Percentiles rank a stretch among this genome's conserved stretches.
phyloP scores from a whole-genome alignment of 768 basidiomycete genomes.

The Rhizopogon roseolus region DNA sequence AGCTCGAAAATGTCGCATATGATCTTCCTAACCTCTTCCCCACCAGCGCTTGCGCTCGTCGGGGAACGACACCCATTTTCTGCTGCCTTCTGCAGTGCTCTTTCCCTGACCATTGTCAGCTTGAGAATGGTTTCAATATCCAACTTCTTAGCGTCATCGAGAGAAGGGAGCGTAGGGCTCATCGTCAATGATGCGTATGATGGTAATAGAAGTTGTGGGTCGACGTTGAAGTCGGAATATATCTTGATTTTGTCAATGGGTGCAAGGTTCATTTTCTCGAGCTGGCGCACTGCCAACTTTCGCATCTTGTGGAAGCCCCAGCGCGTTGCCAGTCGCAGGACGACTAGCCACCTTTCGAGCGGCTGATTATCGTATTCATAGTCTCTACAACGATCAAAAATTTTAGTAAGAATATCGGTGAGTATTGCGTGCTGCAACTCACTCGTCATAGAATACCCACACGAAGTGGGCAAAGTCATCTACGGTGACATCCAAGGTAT shows the following conservation, averaged over 20 bases:
- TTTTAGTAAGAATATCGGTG: not conserved
- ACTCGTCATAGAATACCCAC: conserved; percentile 58
- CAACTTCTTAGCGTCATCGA: conserved; percentile 52
- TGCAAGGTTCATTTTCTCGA: conserved; percentile 41
- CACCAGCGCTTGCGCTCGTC: conserved; percentile 18
- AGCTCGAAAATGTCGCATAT: conserved; percentile 30
- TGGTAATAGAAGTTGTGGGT: conserved; percentile 42
- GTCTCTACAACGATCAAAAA: conserved; percentile 27
- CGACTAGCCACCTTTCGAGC: conserved; percentile 47
- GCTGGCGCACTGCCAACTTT: conserved; percentile 47
- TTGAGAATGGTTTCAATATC: conserved; percentile 50
- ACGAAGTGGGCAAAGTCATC: conserved; percentile 42
- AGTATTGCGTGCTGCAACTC: conserved; percentile 8
- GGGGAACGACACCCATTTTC: conserved; percentile 24
- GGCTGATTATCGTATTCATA: conserved; percentile 52
- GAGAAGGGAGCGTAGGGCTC: conserved; percentile 44
- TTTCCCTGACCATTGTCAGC: conserved; percentile 52
- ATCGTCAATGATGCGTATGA: conserved; percentile 49
- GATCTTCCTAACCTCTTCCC: conserved; percentile 22
- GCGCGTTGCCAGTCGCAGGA: conserved; percentile 47
- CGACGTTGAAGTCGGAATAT: conserved; percentile 51
- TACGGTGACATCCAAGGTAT: conserved; percentile 21
- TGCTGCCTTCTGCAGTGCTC: conserved; percentile 28
- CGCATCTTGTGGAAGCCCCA: conserved; percentile 55
- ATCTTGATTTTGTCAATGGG: conserved; percentile 51